Percentiles rank a stretch among this genome's conserved stretches.
These are phyloP conservation scores for Arctium minus DNA, from an alignment of 129 eudicot species.

Conservation along the genomic window DNA sequence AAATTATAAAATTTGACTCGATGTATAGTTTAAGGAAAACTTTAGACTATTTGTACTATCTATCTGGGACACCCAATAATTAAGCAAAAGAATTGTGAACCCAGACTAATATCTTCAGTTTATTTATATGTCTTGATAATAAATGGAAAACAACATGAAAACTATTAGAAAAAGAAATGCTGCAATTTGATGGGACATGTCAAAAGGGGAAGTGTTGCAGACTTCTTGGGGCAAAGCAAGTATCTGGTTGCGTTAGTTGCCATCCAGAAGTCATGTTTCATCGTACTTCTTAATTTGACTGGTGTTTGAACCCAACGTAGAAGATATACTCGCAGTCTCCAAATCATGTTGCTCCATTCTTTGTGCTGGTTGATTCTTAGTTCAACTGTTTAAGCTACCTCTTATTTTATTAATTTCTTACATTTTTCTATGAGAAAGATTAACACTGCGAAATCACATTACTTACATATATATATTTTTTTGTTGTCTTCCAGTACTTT, in stretches of 20 bases:
- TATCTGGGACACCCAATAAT: neutral
- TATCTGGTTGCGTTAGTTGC: neutral
- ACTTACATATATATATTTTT: neutral
- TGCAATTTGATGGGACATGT: too few relatives aligned
- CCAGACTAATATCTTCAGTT: neutral
- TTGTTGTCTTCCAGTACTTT: slow-evolving; percentile 53
- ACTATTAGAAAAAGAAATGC: too few relatives aligned
- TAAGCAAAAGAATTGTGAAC: neutral
- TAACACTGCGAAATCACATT: neutral
- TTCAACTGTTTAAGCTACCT: slow-evolving; percentile 1
- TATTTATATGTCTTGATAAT: neutral
- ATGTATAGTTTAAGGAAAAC: neutral
- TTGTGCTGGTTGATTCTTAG: neutral
- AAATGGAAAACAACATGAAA: neutral
- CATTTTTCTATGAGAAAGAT: neutral
- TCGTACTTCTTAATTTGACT: too few relatives aligned
- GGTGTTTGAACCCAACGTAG: too few relatives aligned
- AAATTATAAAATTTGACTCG: too few relatives aligned
- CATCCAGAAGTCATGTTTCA: too few relatives aligned
- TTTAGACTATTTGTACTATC: too few relatives aligned
- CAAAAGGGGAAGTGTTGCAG: neutral
- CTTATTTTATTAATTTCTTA: neutral
- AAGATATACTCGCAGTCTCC: too few relatives aligned
- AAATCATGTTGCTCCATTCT: neutral
- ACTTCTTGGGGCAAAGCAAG: neutral